phyloP scores from a whole-genome alignment of 2,329 filamentous ascomycete genomes.

The Massarina eburnea region DNA sequence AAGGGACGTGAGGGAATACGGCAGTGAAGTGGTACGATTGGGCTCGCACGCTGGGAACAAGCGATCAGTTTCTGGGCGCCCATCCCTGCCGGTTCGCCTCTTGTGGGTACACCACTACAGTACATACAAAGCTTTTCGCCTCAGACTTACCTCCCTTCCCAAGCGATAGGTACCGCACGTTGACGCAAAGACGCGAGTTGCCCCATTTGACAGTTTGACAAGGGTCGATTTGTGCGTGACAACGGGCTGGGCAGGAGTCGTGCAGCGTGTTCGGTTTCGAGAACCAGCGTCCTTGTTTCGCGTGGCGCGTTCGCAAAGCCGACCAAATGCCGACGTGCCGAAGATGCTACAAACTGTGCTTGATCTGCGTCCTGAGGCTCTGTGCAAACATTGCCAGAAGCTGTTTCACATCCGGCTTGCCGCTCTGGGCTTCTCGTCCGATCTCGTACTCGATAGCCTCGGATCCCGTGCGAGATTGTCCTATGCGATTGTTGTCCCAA shows the following conservation, averaged over 20 bases:
- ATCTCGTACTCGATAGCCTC: background rate
- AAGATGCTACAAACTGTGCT: conserved; percentile 4
- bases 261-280: conserved; percentile 9
- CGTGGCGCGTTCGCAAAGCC: conserved; percentile 4
- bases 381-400: background rate
- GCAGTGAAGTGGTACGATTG: too few relatives aligned
- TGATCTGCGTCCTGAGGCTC: conserved; percentile 9
- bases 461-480: background rate
- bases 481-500: background rate
- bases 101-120: too few relatives aligned
- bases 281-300: conserved; percentile 7
- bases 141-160: conserved; percentile 1
- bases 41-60: conserved; percentile 6
- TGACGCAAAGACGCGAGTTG: too few relatives aligned
- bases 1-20: background rate
- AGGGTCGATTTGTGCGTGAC: background rate
- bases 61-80: background rate
- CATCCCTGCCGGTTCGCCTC: background rate
- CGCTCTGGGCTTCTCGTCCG: conserved; percentile 2
- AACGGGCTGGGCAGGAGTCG: conserved; percentile 3
- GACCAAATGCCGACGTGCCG: background rate
- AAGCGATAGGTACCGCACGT: background rate
- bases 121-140: conserved; percentile 5
- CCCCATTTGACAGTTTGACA: conserved; percentile 4
- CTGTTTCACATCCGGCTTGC: conserved; percentile 2